Evolutionary conservation across 164 flowering plant genomes (phyloP).

Genomic region (Magnolia officinalis): DNA sequence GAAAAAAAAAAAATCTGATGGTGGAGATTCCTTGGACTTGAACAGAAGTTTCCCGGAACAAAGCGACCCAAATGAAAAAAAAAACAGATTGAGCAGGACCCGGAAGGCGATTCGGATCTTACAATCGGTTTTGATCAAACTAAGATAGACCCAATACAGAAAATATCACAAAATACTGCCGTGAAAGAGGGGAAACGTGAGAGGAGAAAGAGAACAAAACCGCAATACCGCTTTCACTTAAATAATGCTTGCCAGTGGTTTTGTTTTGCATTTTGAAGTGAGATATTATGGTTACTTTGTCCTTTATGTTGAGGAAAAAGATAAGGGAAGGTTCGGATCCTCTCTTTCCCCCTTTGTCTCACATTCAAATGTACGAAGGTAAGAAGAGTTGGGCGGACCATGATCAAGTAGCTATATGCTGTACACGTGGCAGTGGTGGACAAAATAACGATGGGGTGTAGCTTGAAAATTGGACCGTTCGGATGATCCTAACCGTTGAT

Average conservation of each 20-base stretch:
- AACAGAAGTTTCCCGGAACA: not conserved
- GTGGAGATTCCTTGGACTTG: not conserved
- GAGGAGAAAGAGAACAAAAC: not conserved
- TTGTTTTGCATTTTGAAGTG: too few relatives aligned
- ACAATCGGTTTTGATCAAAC: not conserved
- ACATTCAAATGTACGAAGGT: too few relatives aligned
- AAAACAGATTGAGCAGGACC: not conserved
- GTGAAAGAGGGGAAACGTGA: not conserved
- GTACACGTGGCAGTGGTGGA: too few relatives aligned
- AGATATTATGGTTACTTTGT: too few relatives aligned
- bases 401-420: too few relatives aligned
- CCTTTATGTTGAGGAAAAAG: too few relatives aligned
- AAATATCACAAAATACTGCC: not conserved
- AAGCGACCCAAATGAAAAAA: not conserved
- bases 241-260: not conserved
- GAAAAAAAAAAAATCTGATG: not conserved
- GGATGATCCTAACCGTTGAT: too few relatives aligned
- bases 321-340: too few relatives aligned
- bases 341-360: too few relatives aligned
- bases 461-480: too few relatives aligned
- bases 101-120: not conserved
- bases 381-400: too few relatives aligned
- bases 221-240: not conserved
- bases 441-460: too few relatives aligned
- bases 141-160: not conserved